Percentiles rank a stretch among this genome's conserved stretches.
Evolutionary conservation across 352 stramenopile genomes (phyloP).

Genomic region (Globisporangium acanthophoron): DNA sequence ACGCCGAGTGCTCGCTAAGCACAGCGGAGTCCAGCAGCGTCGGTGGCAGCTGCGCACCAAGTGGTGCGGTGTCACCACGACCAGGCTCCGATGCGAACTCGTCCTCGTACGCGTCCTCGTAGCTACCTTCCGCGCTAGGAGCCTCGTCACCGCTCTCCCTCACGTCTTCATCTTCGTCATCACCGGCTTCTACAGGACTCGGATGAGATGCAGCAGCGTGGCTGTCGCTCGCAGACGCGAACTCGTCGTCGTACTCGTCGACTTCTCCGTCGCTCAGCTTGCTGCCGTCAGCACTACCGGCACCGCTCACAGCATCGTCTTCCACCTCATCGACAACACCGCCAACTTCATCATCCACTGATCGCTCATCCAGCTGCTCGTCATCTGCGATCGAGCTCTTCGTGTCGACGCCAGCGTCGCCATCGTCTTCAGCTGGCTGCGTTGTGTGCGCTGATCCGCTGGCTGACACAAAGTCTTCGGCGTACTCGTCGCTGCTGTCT

Average conservation of each 20-base stretch:
- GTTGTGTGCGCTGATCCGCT: background rate
- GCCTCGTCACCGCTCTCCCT: background rate
- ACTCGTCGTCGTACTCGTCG: slow-evolving; percentile 13
- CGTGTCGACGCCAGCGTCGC: background rate
- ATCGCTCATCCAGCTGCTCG: background rate
- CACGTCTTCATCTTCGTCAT: background rate
- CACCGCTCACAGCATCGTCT: background rate
- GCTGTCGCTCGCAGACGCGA: slow-evolving; percentile 10
- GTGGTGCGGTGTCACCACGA: background rate
- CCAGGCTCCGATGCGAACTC: background rate
- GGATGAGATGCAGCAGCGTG: background rate
- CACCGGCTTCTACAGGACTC: background rate
- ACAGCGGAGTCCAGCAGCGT: background rate
- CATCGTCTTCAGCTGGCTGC: background rate
- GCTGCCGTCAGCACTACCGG: background rate
- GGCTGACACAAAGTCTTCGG: background rate
- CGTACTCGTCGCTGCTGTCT: background rate
- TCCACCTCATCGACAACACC: background rate
- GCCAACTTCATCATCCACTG: background rate
- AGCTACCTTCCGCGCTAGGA: background rate
- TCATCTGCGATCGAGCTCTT: background rate
- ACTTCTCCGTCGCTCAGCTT: background rate
- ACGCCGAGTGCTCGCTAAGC: slow-evolving; percentile 19
- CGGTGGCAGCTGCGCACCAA: background rate
- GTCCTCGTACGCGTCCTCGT: background rate